Evolutionary conservation across 176 grass and related monocot species (phyloP).

Genomic region (Poa pratensis): DNA sequence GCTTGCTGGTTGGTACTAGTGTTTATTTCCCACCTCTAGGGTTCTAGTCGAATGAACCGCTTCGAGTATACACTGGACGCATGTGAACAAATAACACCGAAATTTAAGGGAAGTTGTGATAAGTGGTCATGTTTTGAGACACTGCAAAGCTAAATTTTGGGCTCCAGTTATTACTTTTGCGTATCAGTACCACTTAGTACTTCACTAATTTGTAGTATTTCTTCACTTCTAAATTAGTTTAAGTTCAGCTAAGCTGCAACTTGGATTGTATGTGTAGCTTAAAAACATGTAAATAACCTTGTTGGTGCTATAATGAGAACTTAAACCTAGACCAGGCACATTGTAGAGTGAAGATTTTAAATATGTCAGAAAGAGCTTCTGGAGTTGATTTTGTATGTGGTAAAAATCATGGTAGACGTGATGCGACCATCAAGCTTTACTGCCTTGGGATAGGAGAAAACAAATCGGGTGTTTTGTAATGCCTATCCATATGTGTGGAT

Average conservation of each 20-base stretch:
- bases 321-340: neutral
- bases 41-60: neutral
- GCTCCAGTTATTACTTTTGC: too few species aligned
- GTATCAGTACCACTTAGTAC: neutral
- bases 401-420: neutral
- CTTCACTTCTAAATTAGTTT: neutral
- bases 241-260: neutral
- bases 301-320: neutral
- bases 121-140: neutral
- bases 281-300: neutral
- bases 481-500: neutral
- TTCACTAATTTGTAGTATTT: neutral
- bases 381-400: neutral
- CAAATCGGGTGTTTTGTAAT: neutral
- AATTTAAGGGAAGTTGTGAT: neutral
- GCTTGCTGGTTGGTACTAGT: neutral
- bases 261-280: neutral
- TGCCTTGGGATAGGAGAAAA: neutral
- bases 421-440: neutral
- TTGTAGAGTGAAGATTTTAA: neutral
- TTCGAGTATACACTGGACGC: neutral
- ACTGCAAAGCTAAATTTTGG: too few species aligned
- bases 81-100: neutral
- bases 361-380: neutral
- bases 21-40: neutral